phyloP scores from a whole-genome alignment of 2,329 filamentous ascomycete genomes.

The Grosmannia serpens region DNA sequence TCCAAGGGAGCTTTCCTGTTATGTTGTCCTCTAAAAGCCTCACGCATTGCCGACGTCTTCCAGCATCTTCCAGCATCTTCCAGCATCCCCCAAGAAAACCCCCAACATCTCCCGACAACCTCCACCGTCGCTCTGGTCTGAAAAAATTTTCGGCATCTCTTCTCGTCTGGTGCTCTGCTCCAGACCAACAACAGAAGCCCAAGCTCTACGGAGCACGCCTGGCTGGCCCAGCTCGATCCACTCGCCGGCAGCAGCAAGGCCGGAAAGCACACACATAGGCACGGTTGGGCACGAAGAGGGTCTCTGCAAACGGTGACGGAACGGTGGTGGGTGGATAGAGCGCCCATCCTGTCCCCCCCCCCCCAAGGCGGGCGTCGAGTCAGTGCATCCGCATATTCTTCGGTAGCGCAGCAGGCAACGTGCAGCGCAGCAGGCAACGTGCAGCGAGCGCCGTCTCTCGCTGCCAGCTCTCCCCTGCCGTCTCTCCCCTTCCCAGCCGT shows the following conservation, averaged over 20 bases:
- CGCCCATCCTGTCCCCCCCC: not conserved
- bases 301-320: not conserved
- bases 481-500: not conserved
- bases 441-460: not conserved
- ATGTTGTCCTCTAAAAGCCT: too few relatives aligned
- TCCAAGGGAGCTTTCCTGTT: not conserved
- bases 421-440: not conserved
- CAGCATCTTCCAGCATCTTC: not conserved
- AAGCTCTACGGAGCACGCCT: not conserved
- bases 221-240: not conserved
- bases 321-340: not conserved
- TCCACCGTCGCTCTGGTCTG: too few relatives aligned
- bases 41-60: not conserved
- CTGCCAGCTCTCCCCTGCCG: not conserved
- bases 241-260: not conserved
- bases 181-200: not conserved
- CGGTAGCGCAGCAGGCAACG: not conserved
- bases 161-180: not conserved
- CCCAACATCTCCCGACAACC: not conserved
- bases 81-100: not conserved
- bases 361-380: not conserved
- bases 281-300: slow-evolving; percentile 4
- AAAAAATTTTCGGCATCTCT: too few relatives aligned
- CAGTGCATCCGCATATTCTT: not conserved
- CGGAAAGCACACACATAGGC: not conserved